Evolutionary conservation across 2,329 filamentous ascomycete species (phyloP), one percentile per base, ranked within the genome.

Genomic region (Botrytis paeoniae): DNA sequence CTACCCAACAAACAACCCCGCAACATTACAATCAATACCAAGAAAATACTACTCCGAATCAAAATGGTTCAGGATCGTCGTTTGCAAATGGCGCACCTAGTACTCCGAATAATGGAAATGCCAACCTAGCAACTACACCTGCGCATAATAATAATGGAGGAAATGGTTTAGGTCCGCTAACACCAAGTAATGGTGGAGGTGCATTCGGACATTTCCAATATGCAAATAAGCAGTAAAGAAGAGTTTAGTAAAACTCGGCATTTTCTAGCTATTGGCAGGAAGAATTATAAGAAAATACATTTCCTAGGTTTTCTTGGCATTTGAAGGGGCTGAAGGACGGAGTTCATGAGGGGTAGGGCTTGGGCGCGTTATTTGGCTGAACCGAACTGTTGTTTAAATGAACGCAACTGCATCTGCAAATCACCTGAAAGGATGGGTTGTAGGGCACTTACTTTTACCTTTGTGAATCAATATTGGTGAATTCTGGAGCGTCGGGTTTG

Each of bases 121-220:
- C 86, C 41, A 85, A 78, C 54, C 76, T 81, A 12, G 81, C 75
- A 10, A 81, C 80, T 69, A 86, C 85, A n/a, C 85, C 86, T 14
- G 84, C 83, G 54, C 84, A 89, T 81, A 88, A 85, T 76, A 88
- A 84, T 70, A 83, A 86, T 80, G 82, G 80, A 18, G 65, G 65
- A 32, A 68, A 39, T 41, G 85, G 86, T 69, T 89, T 91, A 81
- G 91, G 91, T 4, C 88, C 92, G 51, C 90, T 94, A 87, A 96
- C 93, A 12, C 93, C 93, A 1, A 92, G 93, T 39, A 91, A 89
- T 32, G 89, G 89, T 3, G 90, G 90, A 39, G 92, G 92, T 69
- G 89, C 91, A 37, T 94, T 95, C 84, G 93, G 93, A 65, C 88
- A 86, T 80, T 95, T 95, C 73, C 78, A 80, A 63, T 81, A 79